A percentile compares a stretch with the other conserved stretches of the same genome.
Evolutionary conservation across 768 basidiomycete species (phyloP).

Genomic region (Artomyces pyxidatus): DNA sequence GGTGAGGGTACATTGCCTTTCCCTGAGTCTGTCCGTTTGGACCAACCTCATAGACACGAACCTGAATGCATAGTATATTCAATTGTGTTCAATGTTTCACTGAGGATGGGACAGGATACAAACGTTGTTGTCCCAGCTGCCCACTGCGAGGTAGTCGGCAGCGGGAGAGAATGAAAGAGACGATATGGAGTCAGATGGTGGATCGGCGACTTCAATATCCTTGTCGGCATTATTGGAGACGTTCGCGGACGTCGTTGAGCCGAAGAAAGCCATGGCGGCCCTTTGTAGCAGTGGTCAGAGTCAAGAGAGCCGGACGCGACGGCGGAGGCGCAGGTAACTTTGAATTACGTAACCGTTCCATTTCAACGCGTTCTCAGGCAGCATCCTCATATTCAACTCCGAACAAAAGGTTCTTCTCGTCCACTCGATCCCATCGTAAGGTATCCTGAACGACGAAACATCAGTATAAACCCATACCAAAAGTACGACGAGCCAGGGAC

Average conservation of each 20-base stretch:
- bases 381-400: too few relatives aligned
- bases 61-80: conserved; percentile 36
- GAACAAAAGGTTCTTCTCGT: too few relatives aligned
- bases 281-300: too few relatives aligned
- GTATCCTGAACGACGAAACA: conserved; percentile 2
- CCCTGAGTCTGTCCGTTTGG: conserved; percentile 73
- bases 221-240: conserved; percentile 42
- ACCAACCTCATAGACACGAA: conserved; percentile 87
- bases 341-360: too few relatives aligned
- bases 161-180: conserved; percentile 76
- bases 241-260: conserved; percentile 25
- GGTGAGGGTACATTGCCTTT: conserved; percentile 86
- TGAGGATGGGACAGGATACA: not conserved
- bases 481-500: conserved; percentile 48
- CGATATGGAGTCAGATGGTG: conserved; percentile 83
- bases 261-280: conserved; percentile 38
- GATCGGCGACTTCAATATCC: conserved; percentile 75
- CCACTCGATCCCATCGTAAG: too few relatives aligned
- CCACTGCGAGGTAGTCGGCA: conserved; percentile 87
- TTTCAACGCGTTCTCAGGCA: too few relatives aligned
- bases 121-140: conserved; percentile 91
- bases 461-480: too few relatives aligned
- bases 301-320: too few relatives aligned
- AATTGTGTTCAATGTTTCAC: not conserved
- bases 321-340: too few relatives aligned